phyloP scores from a whole-genome alignment of 495 filamentous ascomycete genomes.

The Xylaria flabelliformis region DNA sequence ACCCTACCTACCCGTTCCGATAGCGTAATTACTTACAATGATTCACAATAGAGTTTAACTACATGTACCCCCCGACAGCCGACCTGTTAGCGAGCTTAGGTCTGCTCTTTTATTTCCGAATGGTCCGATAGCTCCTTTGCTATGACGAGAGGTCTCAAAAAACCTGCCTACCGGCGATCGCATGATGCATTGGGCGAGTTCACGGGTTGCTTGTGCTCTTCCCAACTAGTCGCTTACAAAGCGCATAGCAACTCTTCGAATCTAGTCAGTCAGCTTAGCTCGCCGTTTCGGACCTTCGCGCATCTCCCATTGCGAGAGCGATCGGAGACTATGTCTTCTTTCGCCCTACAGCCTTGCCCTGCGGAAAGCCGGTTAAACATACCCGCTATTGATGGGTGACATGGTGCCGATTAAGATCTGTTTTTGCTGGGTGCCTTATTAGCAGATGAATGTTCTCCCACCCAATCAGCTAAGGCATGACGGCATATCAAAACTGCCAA shows the following conservation, averaged over 20 bases:
- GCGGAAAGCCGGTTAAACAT: background rate
- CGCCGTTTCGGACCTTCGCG: slow-evolving; percentile 22
- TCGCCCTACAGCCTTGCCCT: slow-evolving; percentile 2
- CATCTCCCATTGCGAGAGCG: background rate
- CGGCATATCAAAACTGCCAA: background rate
- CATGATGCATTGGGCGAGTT: slow-evolving; percentile 9
- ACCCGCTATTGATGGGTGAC: background rate
- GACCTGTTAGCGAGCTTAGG: background rate
- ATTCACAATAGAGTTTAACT: slow-evolving; percentile 27
- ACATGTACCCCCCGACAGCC: background rate
- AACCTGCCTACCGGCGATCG: slow-evolving; percentile 11
- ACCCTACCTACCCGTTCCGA: background rate
- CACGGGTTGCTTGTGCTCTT: slow-evolving; percentile 4
- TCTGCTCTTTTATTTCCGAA: slow-evolving; percentile 26
- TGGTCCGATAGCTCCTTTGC: slow-evolving; percentile 14
- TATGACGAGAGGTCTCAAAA: background rate
- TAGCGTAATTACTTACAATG: slow-evolving; percentile 6
- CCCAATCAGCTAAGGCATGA: slow-evolving; percentile 5
- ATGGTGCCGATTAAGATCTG: slow-evolving; percentile 1
- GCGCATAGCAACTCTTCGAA: slow-evolving; percentile 15
- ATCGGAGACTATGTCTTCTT: background rate
- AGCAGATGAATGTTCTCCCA: background rate
- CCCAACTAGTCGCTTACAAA: slow-evolving; percentile 12
- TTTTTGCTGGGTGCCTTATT: background rate
- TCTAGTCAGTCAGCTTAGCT: background rate